These are phyloP conservation scores for Pseudoneurospora amorphoporcata DNA, from an alignment of 495 filamentous ascomycete genomes.

Conservation along the genomic window DNA sequence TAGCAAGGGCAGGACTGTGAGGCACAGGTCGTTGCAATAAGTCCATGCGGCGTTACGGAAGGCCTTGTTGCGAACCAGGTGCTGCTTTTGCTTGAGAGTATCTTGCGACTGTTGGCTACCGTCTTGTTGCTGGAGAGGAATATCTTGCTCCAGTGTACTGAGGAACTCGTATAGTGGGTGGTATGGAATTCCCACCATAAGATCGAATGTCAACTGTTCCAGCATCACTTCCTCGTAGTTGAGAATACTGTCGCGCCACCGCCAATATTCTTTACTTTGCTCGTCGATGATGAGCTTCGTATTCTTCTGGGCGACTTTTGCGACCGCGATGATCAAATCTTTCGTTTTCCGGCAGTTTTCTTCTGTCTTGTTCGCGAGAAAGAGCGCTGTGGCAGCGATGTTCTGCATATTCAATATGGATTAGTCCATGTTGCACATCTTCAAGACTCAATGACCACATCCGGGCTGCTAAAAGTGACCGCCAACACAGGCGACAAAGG, in stretches of 20 bases:
- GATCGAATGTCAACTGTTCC: conserved; percentile 87
- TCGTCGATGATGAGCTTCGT: conserved; percentile 78
- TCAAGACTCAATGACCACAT: neutral
- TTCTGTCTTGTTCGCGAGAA: conserved; percentile 92
- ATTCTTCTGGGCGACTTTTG: conserved; percentile 91
- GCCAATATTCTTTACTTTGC: conserved; percentile 93
- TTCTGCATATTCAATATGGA: conserved; percentile 31
- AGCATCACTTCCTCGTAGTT: conserved; percentile 84
- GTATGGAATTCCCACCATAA: conserved; percentile 79
- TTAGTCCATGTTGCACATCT: neutral
- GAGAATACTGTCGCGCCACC: conserved; percentile 87
- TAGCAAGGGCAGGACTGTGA: conserved; percentile 77
- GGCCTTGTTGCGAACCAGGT: conserved; percentile 56
- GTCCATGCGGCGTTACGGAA: conserved; percentile 81
- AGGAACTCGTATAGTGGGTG: conserved; percentile 69
- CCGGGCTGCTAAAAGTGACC: neutral
- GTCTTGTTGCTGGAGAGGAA: neutral
- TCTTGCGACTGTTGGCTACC: neutral
- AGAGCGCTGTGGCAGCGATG: conserved; percentile 80
- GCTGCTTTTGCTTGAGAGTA: neutral
- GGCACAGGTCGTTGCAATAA: conserved; percentile 79
- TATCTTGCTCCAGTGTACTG: conserved; percentile 41
- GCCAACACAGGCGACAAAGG: neutral
- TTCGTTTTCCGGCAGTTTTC: conserved; percentile 91
- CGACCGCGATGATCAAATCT: conserved; percentile 83